Conservation (phyloP, 305 asterid genomes). For the Solanum aculeatissimum region DNA sequence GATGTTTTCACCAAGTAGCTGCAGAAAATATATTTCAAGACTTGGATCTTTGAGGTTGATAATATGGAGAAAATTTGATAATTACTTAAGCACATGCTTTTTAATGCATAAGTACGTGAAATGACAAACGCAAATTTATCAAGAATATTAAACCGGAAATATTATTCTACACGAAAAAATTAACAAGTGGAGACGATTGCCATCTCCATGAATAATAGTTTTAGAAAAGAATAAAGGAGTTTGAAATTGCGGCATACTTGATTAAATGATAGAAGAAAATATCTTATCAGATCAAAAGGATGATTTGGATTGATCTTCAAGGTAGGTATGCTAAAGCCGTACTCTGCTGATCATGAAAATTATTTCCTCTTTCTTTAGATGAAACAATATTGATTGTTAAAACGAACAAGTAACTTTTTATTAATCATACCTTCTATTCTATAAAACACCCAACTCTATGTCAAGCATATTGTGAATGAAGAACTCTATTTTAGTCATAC, state of each 20-base stretch:
- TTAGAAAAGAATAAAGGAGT: not conserved
- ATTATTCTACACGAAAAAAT: not conserved
- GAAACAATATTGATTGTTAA: not conserved
- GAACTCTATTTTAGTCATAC: not conserved
- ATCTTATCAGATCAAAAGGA: not conserved
- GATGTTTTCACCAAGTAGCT: conserved; percentile 58
- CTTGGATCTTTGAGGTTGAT: conserved; percentile 8
- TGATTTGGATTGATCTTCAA: not conserved
- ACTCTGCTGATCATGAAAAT: not conserved
- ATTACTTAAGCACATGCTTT: not conserved
- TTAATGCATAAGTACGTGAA: not conserved
- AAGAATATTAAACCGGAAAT: not conserved
- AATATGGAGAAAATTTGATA: not conserved
- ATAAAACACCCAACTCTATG: not conserved
- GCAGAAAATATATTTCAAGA: conserved; percentile 37
- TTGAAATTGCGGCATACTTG: not conserved
- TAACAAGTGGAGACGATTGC: not conserved
- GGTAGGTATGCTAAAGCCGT: not conserved
- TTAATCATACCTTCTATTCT: not conserved
- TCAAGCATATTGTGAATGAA: not conserved
- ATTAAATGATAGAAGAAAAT: not conserved
- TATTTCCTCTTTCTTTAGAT: not conserved
- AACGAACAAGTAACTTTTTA: not conserved
- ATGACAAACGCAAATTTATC: not conserved
- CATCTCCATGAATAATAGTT: not conserved